Conservation (phyloP, 495 filamentous ascomycete species). For the Letharia columbiana region DNA sequence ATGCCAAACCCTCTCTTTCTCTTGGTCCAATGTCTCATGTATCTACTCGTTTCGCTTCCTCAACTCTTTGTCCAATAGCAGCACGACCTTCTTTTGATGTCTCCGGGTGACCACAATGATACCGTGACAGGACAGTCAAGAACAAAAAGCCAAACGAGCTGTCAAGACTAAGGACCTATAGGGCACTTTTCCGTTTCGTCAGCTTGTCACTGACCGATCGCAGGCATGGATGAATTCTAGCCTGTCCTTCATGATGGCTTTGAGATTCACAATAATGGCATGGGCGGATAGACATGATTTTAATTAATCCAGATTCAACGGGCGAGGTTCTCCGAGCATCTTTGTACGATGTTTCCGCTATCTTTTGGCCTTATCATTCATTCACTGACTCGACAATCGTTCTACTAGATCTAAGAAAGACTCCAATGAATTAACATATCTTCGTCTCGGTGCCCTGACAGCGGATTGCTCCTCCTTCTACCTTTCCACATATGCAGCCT, state of each 20-base stretch:
- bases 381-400: background rate
- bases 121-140: background rate
- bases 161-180: background rate
- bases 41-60: background rate
- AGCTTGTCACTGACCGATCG: background rate
- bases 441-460: no score
- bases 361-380: background rate
- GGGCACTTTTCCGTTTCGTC: background rate
- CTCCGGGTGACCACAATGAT: background rate
- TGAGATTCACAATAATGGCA: background rate
- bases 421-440: background rate
- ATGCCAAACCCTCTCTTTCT: conserved; percentile 24
- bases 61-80: background rate
- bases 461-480: no score
- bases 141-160: background rate
- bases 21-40: background rate
- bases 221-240: background rate
- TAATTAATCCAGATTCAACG: background rate
- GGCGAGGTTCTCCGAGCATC: background rate
- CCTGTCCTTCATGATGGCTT: background rate
- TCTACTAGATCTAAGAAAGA: background rate
- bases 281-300: background rate
- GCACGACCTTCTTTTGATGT: no score
- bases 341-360: background rate
- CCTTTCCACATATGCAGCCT: no score